Evolutionary conservation across 1,284 basidiomycete species (phyloP).

Genomic region (Trichosporon asahii): DNA sequence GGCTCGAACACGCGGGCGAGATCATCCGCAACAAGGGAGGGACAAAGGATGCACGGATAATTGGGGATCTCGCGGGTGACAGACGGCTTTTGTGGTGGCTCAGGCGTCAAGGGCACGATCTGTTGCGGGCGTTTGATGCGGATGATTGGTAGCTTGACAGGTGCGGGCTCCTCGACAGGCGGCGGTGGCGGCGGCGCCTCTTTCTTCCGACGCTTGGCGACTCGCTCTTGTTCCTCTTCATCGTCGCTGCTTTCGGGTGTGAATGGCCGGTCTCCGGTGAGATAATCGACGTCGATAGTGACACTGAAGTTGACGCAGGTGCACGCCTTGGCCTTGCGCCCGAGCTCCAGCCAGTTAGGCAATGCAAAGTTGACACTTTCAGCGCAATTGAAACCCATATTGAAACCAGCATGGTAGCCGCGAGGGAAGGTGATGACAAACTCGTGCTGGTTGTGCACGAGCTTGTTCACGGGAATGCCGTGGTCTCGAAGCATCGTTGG

Average conservation of each 20-base stretch:
- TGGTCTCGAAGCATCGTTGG: slow-evolving; percentile 76
- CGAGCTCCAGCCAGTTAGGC: slow-evolving; percentile 89
- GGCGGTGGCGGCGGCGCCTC: slow-evolving; percentile 5
- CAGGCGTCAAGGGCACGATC: slow-evolving; percentile 5
- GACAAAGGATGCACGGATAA: slow-evolving; percentile 74
- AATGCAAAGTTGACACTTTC: slow-evolving; percentile 98
- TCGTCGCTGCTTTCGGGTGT: slow-evolving; percentile 3
- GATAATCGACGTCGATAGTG: slow-evolving; percentile 79
- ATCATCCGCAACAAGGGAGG: slow-evolving; percentile 59
- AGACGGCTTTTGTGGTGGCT: slow-evolving; percentile 9
- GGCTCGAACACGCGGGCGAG: slow-evolving; percentile 60
- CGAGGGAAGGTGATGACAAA: slow-evolving; percentile 94
- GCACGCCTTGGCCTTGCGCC: slow-evolving; percentile 75
- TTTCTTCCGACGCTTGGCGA: background rate
- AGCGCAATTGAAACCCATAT: slow-evolving; percentile 94
- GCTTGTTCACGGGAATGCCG: slow-evolving; percentile 77
- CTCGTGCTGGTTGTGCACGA: slow-evolving; percentile 87
- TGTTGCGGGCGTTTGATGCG: slow-evolving; percentile 10
- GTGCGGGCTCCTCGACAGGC: background rate
- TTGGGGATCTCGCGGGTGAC: slow-evolving; percentile 1
- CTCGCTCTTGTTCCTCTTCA: background rate
- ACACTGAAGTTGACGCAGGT: slow-evolving; percentile 82
- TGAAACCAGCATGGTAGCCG: slow-evolving; percentile 96
- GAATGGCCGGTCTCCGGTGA: background rate
- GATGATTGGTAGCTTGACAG: slow-evolving; percentile 4